Base-by-base conservation (phyloP, 108 stramenopile genomes). In the Skeletonema marinoi region DNA sequence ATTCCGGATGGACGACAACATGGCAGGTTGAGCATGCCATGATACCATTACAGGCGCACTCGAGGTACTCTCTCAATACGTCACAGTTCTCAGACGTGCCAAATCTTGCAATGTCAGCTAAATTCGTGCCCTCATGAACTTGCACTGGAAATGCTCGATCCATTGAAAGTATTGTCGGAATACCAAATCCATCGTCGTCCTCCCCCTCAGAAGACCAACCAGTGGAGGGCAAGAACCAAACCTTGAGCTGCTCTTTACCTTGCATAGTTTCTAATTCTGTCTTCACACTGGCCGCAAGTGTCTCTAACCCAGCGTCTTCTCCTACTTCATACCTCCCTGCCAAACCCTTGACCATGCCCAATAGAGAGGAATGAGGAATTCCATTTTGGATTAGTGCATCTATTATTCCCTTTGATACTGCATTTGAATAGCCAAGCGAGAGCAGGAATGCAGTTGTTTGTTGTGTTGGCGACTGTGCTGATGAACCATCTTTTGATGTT, bases 11-110 rank as follows among this genome's bases (percentile, higher is more conserved):
- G 19, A 93, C 75, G 21, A 86, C 85, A 5, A 93, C 82, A 65
- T 93, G 92, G 65, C 92, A 93, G 16, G 92, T 93, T 13, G 88
- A 93, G 65, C 92, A 93, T 6, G 88, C 87, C 86, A 88, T 89
- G 60, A 87, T 87, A 14, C 92, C 92, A 58, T 86, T 84, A 66
- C 92, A 93, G 2, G 87, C 88, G 38, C 92, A 89, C 76, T 92
- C 91, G n/a, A 92, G 68, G 69, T 89, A 88, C 70, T 88, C 87
- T 6, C 76, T 84, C 38, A 92, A 66, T 0, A 87, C 71, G 32
- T 81, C 76, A 39, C 66, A 66, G 65, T 80, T 80, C 10, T 82
- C 84, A 41, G 70, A 60, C 0, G 64, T 74, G 25, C 89, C 86
- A 66, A 82, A 86, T 29, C 86, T 90, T 63, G 81, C 85, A 35